Evolutionary conservation across 768 basidiomycete genomes (phyloP).

Genomic region (Russula sp.): DNA sequence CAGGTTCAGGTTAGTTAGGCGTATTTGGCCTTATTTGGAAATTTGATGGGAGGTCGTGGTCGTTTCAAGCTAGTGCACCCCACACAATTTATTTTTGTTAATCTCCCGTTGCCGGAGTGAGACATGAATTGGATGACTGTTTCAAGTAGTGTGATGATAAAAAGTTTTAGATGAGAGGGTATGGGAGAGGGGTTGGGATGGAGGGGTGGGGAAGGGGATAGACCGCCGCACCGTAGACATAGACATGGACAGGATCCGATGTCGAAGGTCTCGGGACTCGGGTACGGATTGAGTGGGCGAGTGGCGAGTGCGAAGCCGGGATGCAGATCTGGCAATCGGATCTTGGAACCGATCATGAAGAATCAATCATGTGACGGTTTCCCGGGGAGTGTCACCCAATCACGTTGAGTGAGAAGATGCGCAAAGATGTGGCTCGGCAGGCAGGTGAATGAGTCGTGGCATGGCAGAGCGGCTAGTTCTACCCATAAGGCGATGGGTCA

Average conservation of each 20-base stretch:
- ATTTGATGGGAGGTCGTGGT: not conserved
- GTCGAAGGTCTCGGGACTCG: not conserved
- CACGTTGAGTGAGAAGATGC: not conserved
- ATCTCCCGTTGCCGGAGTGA: too few relatives aligned
- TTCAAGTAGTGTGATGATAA: too few relatives aligned
- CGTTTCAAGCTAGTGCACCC: constrained; percentile 5
- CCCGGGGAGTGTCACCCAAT: constrained; percentile 20
- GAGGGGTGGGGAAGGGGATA: not conserved
- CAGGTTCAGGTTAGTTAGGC: not conserved
- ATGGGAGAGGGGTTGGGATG: not conserved
- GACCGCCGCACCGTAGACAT: constrained; percentile 2
- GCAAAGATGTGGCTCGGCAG: constrained; percentile 1
- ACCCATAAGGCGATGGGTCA: not conserved
- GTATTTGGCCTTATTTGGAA: constrained; percentile 9
- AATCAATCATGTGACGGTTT: constrained; percentile 21
- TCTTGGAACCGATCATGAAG: constrained; percentile 21
- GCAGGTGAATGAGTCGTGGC: not conserved
- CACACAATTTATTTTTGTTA: not conserved
- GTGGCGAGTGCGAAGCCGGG: constrained; percentile 2
- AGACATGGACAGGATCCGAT: not conserved
- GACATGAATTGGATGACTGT: not conserved
- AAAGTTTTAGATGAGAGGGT: too few relatives aligned
- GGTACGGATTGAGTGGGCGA: not conserved
- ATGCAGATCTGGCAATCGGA: constrained; percentile 13
- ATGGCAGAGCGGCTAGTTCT: not conserved